Evolutionary conservation across 148 eudicot genomes (phyloP), one percentile per base, ranked within the genome.

Genomic region (Rheum nobile): DNA sequence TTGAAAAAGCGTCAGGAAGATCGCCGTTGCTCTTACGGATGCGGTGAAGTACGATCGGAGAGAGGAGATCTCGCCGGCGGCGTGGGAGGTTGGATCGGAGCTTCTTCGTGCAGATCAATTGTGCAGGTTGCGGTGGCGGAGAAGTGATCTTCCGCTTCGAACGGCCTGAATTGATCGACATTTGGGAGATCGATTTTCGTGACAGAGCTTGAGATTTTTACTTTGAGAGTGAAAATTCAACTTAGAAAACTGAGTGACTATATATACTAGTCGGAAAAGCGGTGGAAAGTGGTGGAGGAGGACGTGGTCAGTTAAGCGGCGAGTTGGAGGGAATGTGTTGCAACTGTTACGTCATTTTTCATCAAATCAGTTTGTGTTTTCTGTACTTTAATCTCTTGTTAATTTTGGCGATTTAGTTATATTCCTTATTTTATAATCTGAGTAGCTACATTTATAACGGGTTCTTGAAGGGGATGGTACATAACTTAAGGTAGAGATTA

Each of bases 61-160:
- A 88, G 77, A 84, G 72, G 29, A 78, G 77, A 54, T 71, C 9
- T n/a, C 97, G 89, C 29, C 79, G 79, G 44, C 88, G 88, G 12
- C 92, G 97, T 70, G 86, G 88, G 71, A 90, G 80, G 63, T 73
- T 79, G 76, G 97, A 89, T 6, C 97, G 92, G 70, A 86, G 83
- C 87, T 90, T 87, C 81, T 77, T 86, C 72, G 77, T 70, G 67
- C 71, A 47, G 35, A 61, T 43, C n/a, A 73, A 22, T 22, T 21
- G 59, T 77, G 67, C 41, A 19, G 21, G 41, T 32, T 67, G 71
- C 0, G 72, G 43, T 37, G 72, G 72, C 7, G 22, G 72, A 70
- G 72, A 70, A 9, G 47, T 2, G 72, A 42, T 38, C 72, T 70
- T 70, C 50, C 72, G 47, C 72, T 42, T 70, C 29, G 50, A 42